These are phyloP conservation scores for Naganishia vishniacii DNA, from an alignment of 768 basidiomycete genomes.

Conservation along the genomic window DNA sequence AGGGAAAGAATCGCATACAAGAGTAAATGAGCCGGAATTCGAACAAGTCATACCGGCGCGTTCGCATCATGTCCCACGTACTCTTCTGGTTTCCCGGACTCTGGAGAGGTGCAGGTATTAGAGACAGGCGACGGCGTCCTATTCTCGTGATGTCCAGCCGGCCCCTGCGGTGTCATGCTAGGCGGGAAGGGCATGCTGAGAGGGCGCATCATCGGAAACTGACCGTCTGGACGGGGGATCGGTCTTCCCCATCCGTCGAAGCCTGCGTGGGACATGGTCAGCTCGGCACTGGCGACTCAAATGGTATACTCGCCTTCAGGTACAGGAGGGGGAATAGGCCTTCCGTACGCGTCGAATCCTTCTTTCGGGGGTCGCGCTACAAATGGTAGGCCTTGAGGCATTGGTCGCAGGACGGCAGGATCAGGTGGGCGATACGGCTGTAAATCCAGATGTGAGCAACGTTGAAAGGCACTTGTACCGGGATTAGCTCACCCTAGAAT, in stretches of 20 bases:
- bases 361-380: slow-evolving; percentile 24
- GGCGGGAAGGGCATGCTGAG: slow-evolving; percentile 11
- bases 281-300: not conserved
- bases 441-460: not conserved
- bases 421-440: slow-evolving; percentile 25
- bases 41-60: not conserved
- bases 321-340: slow-evolving; percentile 22
- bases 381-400: slow-evolving; percentile 21
- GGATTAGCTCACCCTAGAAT: slow-evolving; percentile 13
- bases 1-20: not conserved
- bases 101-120: not conserved
- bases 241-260: slow-evolving; percentile 27
- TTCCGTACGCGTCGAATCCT: slow-evolving; percentile 24
- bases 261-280: not conserved
- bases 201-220: slow-evolving; percentile 12
- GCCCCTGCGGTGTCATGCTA: not conserved
- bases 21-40: too few relatives aligned
- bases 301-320: slow-evolving; percentile 2
- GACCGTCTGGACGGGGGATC: slow-evolving; percentile 14
- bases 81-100: slow-evolving; percentile 20
- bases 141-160: not conserved
- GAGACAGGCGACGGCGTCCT: not conserved
- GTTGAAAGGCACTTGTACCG: too few relatives aligned
- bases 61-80: not conserved
- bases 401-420: slow-evolving; percentile 9